A percentile compares a stretch with the other conserved stretches of the same genome.
These are phyloP conservation scores for Paraconiothyrium brasiliense DNA, from an alignment of 2,329 filamentous ascomycete genomes.

Conservation along the genomic window DNA sequence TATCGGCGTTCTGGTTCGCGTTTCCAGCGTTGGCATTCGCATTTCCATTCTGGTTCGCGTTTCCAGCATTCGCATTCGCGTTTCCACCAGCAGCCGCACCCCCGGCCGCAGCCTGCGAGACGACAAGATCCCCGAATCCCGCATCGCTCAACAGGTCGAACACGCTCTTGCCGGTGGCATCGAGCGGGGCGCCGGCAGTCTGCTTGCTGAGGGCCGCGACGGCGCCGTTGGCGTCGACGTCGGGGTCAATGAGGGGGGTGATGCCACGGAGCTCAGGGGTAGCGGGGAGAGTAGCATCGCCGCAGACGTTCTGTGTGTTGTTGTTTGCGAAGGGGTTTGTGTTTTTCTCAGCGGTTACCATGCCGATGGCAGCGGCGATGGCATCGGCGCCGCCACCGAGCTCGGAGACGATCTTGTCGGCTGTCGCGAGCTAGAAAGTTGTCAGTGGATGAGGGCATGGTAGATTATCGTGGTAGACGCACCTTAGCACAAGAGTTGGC, in stretches of 20 bases:
- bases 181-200: constrained; percentile 64
- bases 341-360: constrained; percentile 76
- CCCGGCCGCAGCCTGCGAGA: constrained; percentile 47
- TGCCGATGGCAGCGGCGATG: constrained; percentile 68
- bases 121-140: constrained; percentile 71
- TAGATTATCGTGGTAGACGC: no score
- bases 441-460: no score
- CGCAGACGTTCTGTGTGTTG: constrained; percentile 69
- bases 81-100: constrained; percentile 47
- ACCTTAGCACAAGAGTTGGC: constrained; percentile 73
- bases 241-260: constrained; percentile 73
- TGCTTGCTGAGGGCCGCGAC: constrained; percentile 69
- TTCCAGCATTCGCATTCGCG: constrained; percentile 17
- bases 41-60: constrained; percentile 21
- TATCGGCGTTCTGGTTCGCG: constrained; percentile 18
- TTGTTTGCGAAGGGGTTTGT: constrained; percentile 72
- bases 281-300: constrained; percentile 68
- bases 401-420: constrained; percentile 69
- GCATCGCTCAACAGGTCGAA: constrained; percentile 70
- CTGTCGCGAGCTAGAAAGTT: constrained; percentile 70
- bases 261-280: constrained; percentile 71
- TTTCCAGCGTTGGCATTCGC: no score
- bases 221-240: constrained; percentile 63
- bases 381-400: constrained; percentile 69
- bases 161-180: constrained; percentile 69